Evolutionary conservation across 768 basidiomycete species (phyloP), one percentile per base, ranked within the genome.

Genomic region (Boletus rufocinnamomeus): DNA sequence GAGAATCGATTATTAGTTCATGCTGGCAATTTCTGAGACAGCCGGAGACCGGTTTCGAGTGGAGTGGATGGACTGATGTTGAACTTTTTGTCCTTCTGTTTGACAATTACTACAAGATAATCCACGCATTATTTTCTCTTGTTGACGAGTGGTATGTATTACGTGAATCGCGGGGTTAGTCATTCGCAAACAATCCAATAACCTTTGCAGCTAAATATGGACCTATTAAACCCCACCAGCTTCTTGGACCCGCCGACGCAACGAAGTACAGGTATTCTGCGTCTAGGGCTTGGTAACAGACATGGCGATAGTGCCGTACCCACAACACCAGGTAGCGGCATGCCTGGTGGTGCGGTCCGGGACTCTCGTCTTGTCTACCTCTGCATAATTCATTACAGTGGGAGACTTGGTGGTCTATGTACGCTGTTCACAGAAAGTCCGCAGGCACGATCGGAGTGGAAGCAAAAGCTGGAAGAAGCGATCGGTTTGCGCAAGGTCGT

Each of bases 71-170:
- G 92, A 87, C 85, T 45, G n/a, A n/a, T n/a, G n/a, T n/a, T n/a
- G 95, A 98, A 72, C 80, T 96, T 8, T 90, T 88, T 61, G 89
- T 96, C 9, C 79, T 98, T 53, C 77, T 99, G 3, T 97, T 99
- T 65, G 97, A 99, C 73, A 94, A 98, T 66, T 99, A 98, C 66
- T 73, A 94, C 93, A 58, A 73, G 91, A n/a, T 38, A 14, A 34
- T 28, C 27, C 28, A 0, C 25, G 8, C 17, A 0, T 17, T 23
- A n/a, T 10, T 17, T 11, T 30, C n/a, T 48, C n/a, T 27, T 45
- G 21, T 45, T 76, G 38, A 70, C 30, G 23, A n/a, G 34, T 25
- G 19, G 16, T 49, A 25, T 63, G 7, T 66, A 91, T 66, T 80
- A 87, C 51, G 89, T 95, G 61, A 89, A 88, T 69, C 82, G 89